Base-by-base conservation (phyloP, 192 early-diverging fungal genomes). In the Funneliformis geosporum region DNA sequence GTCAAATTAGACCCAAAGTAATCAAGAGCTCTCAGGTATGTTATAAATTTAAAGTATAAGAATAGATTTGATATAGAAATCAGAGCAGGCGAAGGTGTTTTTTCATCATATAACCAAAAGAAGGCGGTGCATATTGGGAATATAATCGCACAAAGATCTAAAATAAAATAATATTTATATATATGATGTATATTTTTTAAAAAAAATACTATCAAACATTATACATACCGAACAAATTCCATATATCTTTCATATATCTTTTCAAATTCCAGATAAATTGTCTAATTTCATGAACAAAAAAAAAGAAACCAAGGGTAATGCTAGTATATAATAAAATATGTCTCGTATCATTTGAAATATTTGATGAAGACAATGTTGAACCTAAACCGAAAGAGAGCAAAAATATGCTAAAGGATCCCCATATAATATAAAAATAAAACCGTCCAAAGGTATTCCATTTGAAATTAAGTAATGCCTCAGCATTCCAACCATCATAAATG, bases 141-240 rank as follows among this genome's bases (percentile, higher is more conserved):
- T 60, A 60, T n/a, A 28, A 65, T 65, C 0, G 62, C 62, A 7
- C 10, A 27, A 10, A 65, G 8, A 65, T 65, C 62, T 65, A 65
- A 33, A 65, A 12, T 65, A 27, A 65, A 12, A 65, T 27, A 28
- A 28, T 33, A 33, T 11, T 14, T 14, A 65, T 65, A 25, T 25
- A n/a, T n/a, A n/a, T n/a, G n/a, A 28, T 28, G 6, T 60, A 60
- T 12, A 60, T 14, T 14, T 28, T 65, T 65, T 25, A 4, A 28
- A 5, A 12, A 0, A 33, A 65, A 65, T 28, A 3, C 23, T 11
- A 33, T 18, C 11, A 25, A 65, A 28, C 14, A 28, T 27, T 33
- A 12, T 65, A 65, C 27, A 65, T 65, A 65, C 62, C 62, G 27
- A 65, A 65, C 14, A 23, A 65, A 65, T 65, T 65, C 62, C 62